Conservation (phyloP, 352 stramenopile genomes). For the Phytophthora pini region DNA sequence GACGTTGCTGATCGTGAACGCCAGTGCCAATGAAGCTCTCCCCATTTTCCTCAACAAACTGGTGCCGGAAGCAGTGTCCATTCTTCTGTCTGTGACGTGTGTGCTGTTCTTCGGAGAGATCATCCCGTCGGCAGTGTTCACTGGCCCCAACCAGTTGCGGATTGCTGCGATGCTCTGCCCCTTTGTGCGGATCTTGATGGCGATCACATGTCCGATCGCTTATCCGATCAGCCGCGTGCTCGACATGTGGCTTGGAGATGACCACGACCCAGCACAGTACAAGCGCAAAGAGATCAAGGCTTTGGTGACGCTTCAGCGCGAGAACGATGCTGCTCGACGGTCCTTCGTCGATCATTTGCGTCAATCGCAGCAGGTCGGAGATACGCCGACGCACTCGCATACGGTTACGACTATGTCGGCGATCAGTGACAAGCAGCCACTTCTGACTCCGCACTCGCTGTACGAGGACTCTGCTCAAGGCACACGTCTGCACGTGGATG, state of each 20-base stretch:
- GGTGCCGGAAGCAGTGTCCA: constrained; percentile 85
- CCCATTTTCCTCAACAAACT: constrained; percentile 94
- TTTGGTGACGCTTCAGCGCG: constrained; percentile 79
- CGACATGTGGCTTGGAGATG: constrained; percentile 87
- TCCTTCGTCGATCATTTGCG: constrained; percentile 47
- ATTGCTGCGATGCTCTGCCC: constrained; percentile 88
- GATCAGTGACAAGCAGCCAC: constrained; percentile 35
- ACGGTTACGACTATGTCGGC: constrained; percentile 39
- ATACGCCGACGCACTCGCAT: constrained; percentile 21
- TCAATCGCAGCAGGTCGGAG: constrained; percentile 34
- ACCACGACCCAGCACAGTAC: constrained; percentile 81
- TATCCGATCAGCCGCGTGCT: constrained; percentile 93
- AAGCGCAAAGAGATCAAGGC: constrained; percentile 92
- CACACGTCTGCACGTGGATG: constrained; percentile 77
- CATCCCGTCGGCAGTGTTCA: constrained; percentile 96
- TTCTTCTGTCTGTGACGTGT: constrained; percentile 96
- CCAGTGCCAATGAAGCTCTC: constrained; percentile 93
- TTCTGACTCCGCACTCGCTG: constrained; percentile 43
- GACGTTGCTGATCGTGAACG: constrained; percentile 95
- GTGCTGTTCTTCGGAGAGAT: constrained; percentile 98
- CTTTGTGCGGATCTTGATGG: constrained; percentile 88
- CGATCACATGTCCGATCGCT: constrained; percentile 87
- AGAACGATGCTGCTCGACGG: constrained; percentile 49
- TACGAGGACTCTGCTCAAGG: constrained; percentile 56
- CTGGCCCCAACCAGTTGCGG: constrained; percentile 91